Evolutionary conservation across 148 eudicot genomes (phyloP).

Genomic region (Dysphania ambrosioides): DNA sequence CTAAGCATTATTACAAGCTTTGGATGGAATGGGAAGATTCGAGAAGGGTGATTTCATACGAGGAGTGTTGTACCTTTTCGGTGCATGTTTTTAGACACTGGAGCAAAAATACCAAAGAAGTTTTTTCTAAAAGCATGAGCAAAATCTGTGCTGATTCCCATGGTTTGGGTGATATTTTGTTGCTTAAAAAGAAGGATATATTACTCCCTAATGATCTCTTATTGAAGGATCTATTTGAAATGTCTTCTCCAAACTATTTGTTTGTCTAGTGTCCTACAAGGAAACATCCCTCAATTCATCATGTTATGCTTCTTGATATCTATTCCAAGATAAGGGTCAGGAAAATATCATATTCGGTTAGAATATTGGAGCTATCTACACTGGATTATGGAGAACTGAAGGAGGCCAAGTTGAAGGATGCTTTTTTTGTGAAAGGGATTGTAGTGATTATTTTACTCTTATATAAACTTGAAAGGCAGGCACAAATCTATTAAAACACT

Average conservation of each 20-base stretch:
- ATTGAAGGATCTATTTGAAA: slow-evolving; percentile 44
- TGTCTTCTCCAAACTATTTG: slow-evolving; percentile 30
- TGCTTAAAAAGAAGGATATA: slow-evolving; percentile 45
- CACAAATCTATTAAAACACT: slow-evolving; percentile 37
- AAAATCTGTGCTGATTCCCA: slow-evolving; percentile 49
- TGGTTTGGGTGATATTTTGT: slow-evolving; percentile 25
- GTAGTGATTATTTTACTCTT: slow-evolving; percentile 42
- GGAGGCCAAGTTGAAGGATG: slow-evolving; percentile 27
- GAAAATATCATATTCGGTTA: slow-evolving; percentile 45
- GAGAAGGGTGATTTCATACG: slow-evolving; percentile 21
- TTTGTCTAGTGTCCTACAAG: slow-evolving; percentile 60
- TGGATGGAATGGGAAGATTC: slow-evolving; percentile 68
- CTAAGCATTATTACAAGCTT: slow-evolving; percentile 49
- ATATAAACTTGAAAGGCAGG: slow-evolving; percentile 39
- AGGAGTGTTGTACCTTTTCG: slow-evolving; percentile 59
- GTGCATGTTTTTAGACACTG: slow-evolving; percentile 29
- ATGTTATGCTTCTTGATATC: slow-evolving; percentile 36
- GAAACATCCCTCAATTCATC: slow-evolving; percentile 30
- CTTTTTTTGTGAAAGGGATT: slow-evolving; percentile 40
- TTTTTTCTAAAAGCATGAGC: slow-evolving; percentile 23
- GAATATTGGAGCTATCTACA: slow-evolving; percentile 22
- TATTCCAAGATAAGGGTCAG: slow-evolving; percentile 50
- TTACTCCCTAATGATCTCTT: slow-evolving; percentile 61
- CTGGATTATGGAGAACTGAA: slow-evolving; percentile 18
- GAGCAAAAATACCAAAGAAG: slow-evolving; percentile 26